phyloP scores from a whole-genome alignment of 495 filamentous ascomycete genomes.

The Glarea lozoyensis region DNA sequence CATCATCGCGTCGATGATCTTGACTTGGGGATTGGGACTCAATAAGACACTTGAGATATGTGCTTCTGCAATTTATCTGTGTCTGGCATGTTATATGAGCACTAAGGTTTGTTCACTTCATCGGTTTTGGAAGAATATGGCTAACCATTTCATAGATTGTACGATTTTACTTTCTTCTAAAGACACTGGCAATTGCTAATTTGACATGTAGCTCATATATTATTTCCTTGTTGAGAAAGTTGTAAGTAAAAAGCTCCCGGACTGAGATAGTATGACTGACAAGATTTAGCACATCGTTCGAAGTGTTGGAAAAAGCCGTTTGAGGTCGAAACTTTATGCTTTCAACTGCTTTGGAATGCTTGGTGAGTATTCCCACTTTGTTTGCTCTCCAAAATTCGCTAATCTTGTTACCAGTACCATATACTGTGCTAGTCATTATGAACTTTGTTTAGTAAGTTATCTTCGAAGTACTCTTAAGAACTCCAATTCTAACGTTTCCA shows the following conservation, averaged over 20 bases:
- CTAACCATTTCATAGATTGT: conserved; percentile 4
- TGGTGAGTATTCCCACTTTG: conserved; percentile 21
- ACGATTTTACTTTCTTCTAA: background rate
- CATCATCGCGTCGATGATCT: conserved; percentile 38
- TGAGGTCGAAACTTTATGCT: conserved; percentile 38
- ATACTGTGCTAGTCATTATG: conserved; percentile 31
- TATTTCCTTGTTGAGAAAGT: conserved; percentile 44
- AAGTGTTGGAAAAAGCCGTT: conserved; percentile 26
- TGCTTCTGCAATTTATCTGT: conserved; percentile 38
- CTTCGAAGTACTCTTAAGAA: background rate
- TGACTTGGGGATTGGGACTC: conserved; percentile 38
- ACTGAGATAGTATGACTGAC: conserved; percentile 1
- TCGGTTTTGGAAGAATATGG: background rate
- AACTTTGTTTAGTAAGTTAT: conserved; percentile 40
- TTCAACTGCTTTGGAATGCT: conserved; percentile 46
- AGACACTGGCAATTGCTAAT: background rate
- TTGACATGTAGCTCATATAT: conserved; percentile 39
- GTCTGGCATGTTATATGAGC: conserved; percentile 19
- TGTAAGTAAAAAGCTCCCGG: conserved; percentile 23
- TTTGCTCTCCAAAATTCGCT: background rate
- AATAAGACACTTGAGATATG: conserved; percentile 31
- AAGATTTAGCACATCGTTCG: conserved; percentile 36
- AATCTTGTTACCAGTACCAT: conserved; percentile 12
- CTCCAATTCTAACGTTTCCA: background rate
- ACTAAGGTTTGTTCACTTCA: background rate